Conservation (phyloP, 2,329 filamentous ascomycete genomes). For the Scytalidium sp. region DNA sequence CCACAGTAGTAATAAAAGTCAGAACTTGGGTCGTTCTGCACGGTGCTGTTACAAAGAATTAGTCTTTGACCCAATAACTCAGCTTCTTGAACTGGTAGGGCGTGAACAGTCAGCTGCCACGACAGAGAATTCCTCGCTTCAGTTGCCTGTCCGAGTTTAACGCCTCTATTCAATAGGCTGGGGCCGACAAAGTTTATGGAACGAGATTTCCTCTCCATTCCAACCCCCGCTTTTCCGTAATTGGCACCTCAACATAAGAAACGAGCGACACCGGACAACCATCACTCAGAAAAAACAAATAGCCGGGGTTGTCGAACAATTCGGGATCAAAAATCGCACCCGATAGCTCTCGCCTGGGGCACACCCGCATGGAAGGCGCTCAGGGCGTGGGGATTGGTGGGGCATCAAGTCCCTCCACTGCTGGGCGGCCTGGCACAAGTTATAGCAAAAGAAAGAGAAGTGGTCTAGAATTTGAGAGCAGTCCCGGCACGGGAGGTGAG, state of each 20-base stretch:
- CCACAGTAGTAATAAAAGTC: too few species aligned
- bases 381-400: conserved; percentile 20
- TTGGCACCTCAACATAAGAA: conserved; percentile 10
- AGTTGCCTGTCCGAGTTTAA: not conserved
- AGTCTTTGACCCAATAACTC: not conserved
- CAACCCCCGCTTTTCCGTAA: conserved; percentile 9
- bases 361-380: conserved; percentile 20
- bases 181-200: not conserved
- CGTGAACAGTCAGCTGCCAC: not conserved
- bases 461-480: conserved; percentile 52
- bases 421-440: conserved; percentile 22
- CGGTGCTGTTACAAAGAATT: too few species aligned
- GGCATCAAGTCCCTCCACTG: conserved; percentile 24
- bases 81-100: not conserved
- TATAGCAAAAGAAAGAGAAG: conserved; percentile 57
- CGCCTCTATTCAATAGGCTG: not conserved
- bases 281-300: conserved; percentile 14
- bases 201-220: not conserved
- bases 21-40: too few species aligned
- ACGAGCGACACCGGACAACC: conserved; percentile 23
- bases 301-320: conserved; percentile 9
- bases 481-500: conserved; percentile 53
- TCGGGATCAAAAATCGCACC: conserved; percentile 8
- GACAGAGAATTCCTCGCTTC: not conserved
- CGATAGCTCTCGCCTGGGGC: conserved; percentile 9